phyloP scores from a whole-genome alignment of 192 early-diverging fungal species.

The Coemansia sp. region DNA sequence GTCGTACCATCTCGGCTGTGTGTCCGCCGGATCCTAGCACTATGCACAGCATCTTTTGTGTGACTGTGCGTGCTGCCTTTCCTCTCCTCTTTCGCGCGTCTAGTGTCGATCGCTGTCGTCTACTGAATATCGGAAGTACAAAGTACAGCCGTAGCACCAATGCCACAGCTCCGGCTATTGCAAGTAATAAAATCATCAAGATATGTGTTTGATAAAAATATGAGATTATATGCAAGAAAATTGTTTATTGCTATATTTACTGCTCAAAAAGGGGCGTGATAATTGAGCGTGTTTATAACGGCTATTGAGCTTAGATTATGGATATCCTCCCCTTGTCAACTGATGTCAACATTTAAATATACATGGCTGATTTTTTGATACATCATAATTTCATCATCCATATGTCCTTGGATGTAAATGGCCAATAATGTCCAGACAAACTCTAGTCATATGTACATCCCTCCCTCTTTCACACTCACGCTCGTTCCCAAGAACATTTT shows the following conservation, averaged over 20 bases:
- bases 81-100: constrained; percentile 24
- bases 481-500: not conserved
- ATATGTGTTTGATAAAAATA: not conserved
- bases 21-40: constrained; percentile 72
- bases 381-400: not conserved
- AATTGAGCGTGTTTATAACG: not conserved
- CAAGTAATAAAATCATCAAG: not conserved
- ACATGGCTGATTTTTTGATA: not conserved
- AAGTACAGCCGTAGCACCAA: constrained; percentile 32
- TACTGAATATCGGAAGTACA: constrained; percentile 38
- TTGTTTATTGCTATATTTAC: not conserved
- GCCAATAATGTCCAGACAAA: not conserved
- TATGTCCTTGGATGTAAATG: not conserved
- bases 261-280: not conserved
- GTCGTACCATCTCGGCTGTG: constrained; percentile 85
- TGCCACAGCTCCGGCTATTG: constrained; percentile 8
- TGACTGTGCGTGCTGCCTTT: constrained; percentile 14
- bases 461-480: not conserved
- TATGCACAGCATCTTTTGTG: constrained; percentile 36
- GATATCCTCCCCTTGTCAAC: not conserved
- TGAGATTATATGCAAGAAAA: not conserved
- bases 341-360: not conserved
- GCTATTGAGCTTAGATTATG: not conserved
- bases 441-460: not conserved
- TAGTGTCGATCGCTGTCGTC: constrained; percentile 5